Percentiles rank a stretch among this genome's conserved stretches.
These are phyloP conservation scores for Diaporthe ilicicola DNA, from an alignment of 2,329 filamentous ascomycete species.

Conservation along the genomic window DNA sequence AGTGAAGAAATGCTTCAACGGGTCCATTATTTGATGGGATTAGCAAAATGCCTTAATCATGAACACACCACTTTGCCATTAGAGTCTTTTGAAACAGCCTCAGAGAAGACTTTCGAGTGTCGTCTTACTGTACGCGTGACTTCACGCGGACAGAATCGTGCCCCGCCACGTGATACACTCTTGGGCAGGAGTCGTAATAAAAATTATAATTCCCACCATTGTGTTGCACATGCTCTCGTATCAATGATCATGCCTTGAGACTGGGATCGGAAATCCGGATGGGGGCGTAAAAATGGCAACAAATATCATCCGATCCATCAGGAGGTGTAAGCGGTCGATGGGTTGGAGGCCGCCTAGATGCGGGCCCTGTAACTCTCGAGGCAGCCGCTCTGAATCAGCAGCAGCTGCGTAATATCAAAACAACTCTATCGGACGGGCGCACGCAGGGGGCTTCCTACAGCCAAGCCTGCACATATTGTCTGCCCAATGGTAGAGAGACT, in stretches of 20 bases:
- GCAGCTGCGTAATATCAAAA: neutral
- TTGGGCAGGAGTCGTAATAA: neutral
- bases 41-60: no score
- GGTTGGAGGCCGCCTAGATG: neutral
- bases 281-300: neutral
- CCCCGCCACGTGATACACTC: neutral
- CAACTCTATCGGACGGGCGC: neutral
- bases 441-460: neutral
- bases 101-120: no score
- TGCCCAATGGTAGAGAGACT: neutral
- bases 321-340: neutral
- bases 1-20: no score
- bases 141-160: no score
- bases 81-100: no score
- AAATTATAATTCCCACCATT: neutral
- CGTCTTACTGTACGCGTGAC: no score
- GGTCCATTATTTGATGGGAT: no score
- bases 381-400: neutral
- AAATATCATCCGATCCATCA: neutral
- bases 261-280: neutral
- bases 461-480: neutral
- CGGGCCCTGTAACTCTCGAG: neutral
- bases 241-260: conserved; percentile 1
- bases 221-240: neutral
- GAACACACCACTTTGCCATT: no score